Percentiles rank a stretch among this genome's conserved stretches.
Conservation (phyloP, 2,329 filamentous ascomycete species). For the Claviceps sp. region DNA sequence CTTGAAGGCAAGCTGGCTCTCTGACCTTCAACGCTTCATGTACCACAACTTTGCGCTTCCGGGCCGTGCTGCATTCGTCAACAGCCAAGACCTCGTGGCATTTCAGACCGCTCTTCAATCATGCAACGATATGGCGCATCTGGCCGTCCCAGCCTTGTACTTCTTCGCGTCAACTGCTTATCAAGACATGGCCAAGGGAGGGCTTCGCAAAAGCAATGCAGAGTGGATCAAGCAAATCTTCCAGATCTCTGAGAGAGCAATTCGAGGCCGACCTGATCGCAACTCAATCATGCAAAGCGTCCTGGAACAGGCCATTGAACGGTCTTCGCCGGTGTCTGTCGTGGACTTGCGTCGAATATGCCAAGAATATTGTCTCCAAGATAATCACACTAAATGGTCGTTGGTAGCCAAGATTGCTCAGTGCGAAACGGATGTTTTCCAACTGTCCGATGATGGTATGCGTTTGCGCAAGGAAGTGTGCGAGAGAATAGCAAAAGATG, state of each 20-base stretch:
- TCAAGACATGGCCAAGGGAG: constrained; percentile 12
- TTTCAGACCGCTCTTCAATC: constrained; percentile 28
- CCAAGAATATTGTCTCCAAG: constrained; percentile 25
- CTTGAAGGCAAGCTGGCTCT: constrained; percentile 26
- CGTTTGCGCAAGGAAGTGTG: constrained; percentile 28
- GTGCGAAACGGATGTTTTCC: constrained; percentile 36
- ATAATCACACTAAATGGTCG: constrained; percentile 26
- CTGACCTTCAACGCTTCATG: constrained; percentile 34
- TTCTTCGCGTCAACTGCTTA: constrained; percentile 23
- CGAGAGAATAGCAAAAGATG: constrained; percentile 16
- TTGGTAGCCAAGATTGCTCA: constrained; percentile 27
- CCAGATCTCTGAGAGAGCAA: constrained; percentile 16
- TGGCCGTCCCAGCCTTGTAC: constrained; percentile 32
- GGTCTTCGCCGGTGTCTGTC: constrained; percentile 23
- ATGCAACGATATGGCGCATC: constrained; percentile 20
- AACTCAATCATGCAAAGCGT: constrained; percentile 18
- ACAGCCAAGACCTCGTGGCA: constrained; percentile 26
- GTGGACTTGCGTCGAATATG: constrained; percentile 30
- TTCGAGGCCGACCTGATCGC: constrained; percentile 13
- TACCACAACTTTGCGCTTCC: constrained; percentile 38
- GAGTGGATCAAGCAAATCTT: constrained; percentile 27
- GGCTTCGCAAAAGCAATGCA: constrained; percentile 20
- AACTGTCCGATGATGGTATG: constrained; percentile 24
- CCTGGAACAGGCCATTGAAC: constrained; percentile 16
- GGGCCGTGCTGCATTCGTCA: constrained; percentile 33